Percentiles rank a stretch among this genome's conserved stretches.
phyloP scores from a whole-genome alignment of 768 basidiomycete genomes.

The Podaxis rugospora region DNA sequence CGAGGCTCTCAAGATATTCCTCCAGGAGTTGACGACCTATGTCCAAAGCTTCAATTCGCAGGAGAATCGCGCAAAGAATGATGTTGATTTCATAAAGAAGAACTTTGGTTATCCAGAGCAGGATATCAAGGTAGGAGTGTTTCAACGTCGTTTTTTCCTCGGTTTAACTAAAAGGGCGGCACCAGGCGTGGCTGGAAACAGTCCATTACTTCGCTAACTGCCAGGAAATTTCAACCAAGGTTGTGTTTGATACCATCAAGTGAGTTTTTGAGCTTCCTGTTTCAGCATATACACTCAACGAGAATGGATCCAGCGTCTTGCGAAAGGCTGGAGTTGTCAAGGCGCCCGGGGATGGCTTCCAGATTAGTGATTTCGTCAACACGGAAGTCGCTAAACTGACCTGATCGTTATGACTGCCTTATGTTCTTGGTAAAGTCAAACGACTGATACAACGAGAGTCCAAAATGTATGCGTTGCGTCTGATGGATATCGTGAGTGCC shows the following conservation, averaged over 20 bases:
- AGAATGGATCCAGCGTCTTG: not conserved
- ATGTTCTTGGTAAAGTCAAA: not conserved
- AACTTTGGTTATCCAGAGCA: conserved; percentile 79
- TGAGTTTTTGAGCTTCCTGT: conserved; percentile 26
- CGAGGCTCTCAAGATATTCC: conserved; percentile 50
- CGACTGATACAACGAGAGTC: not conserved
- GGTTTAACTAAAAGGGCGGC: not conserved
- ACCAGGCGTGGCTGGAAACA: conserved; percentile 78
- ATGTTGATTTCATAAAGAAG: conserved; percentile 71
- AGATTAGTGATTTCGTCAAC: conserved; percentile 10
- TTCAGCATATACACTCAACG: not conserved
- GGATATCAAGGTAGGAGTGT: conserved; percentile 63
- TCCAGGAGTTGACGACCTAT: conserved; percentile 56
- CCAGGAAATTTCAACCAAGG: conserved; percentile 52
- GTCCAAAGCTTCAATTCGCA: conserved; percentile 63
- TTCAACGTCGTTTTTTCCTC: not conserved
- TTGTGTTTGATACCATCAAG: conserved; percentile 69
- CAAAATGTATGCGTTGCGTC: not conserved
- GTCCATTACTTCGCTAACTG: conserved; percentile 74
- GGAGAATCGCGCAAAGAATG: conserved; percentile 49
- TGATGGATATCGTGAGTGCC: not conserved
- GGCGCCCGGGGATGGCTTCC: conserved; percentile 12
- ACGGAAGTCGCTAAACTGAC: not conserved
- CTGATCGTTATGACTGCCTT: not conserved
- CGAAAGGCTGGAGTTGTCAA: conserved; percentile 13